phyloP scores from a whole-genome alignment of 1,284 basidiomycete species.

The Earliella scabrosa region DNA sequence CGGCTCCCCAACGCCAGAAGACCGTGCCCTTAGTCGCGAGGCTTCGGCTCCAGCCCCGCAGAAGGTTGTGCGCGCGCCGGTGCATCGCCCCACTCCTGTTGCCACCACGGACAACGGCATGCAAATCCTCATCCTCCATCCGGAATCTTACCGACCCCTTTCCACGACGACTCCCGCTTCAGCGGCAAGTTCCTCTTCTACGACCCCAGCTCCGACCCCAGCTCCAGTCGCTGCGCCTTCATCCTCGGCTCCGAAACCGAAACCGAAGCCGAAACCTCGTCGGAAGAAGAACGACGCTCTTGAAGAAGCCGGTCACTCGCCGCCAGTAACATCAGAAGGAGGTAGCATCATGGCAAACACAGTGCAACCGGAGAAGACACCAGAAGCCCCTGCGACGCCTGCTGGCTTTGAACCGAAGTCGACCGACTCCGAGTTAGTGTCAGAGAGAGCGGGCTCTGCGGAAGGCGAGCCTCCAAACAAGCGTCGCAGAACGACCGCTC shows the following conservation, averaged over 20 bases:
- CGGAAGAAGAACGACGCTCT: constrained; percentile 6
- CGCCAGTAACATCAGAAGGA: neutral
- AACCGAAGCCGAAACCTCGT: constrained; percentile 25
- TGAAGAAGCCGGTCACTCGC: neutral
- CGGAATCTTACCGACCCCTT: constrained; percentile 11
- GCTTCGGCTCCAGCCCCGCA: neutral
- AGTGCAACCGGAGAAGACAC: neutral
- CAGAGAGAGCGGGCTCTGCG: neutral
- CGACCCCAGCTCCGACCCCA: neutral
- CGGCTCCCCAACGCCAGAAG: constrained; percentile 5
- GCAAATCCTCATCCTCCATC: constrained; percentile 17
- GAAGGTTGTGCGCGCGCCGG: neutral
- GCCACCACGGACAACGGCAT: neutral
- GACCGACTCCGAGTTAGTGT: no score
- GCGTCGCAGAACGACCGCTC: neutral
- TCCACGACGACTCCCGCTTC: constrained; percentile 1
- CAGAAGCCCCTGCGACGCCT: neutral
- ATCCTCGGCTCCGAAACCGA: constrained; percentile 12
- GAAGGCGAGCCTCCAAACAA: neutral
- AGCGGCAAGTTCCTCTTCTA: neutral
- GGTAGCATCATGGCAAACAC: neutral
- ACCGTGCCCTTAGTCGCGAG: neutral
- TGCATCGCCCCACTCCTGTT: constrained; percentile 2
- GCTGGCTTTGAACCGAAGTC: no score
- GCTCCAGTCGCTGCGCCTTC: neutral